A percentile compares a stretch with the other conserved stretches of the same genome.
These are phyloP conservation scores for Entoloma clypeatum DNA, from an alignment of 1,284 basidiomycete genomes.

Conservation along the genomic window DNA sequence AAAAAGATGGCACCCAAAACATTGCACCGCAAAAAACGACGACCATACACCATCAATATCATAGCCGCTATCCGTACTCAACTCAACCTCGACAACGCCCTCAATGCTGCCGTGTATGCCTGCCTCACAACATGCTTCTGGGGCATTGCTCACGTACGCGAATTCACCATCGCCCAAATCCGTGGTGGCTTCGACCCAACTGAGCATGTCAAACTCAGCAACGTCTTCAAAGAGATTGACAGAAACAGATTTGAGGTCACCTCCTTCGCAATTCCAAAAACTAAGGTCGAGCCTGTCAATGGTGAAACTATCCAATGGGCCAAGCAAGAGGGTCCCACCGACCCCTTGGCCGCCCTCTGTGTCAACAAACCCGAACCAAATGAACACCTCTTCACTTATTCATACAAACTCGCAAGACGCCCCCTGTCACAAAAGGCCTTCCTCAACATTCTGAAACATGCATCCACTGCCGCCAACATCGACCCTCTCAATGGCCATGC, in stretches of 20 bases:
- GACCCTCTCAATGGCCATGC: no score
- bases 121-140: slow-evolving; percentile 30
- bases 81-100: slow-evolving; percentile 19
- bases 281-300: slow-evolving; percentile 17
- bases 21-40: slow-evolving; percentile 15
- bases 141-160: slow-evolving; percentile 22
- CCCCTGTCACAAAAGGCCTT: no score
- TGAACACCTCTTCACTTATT: slow-evolving; percentile 20
- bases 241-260: slow-evolving; percentile 16
- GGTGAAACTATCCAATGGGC: slow-evolving; percentile 24
- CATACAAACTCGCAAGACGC: no score
- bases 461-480: no score
- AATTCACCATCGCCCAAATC: slow-evolving; percentile 27
- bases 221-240: slow-evolving; percentile 12
- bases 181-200: slow-evolving; percentile 19
- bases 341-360: slow-evolving; percentile 19
- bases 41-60: slow-evolving; percentile 18
- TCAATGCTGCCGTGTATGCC: slow-evolving; percentile 28
- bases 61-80: slow-evolving; percentile 8
- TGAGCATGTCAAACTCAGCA: slow-evolving; percentile 16
- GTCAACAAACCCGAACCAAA: slow-evolving; percentile 23
- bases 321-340: slow-evolving; percentile 17
- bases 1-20: slow-evolving; percentile 13
- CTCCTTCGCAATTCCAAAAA: slow-evolving; percentile 21
- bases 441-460: no score